Evolutionary conservation across 2,329 filamentous ascomycete genomes (phyloP), one percentile per base, ranked within the genome.

Genomic region (Epichloe baconii): DNA sequence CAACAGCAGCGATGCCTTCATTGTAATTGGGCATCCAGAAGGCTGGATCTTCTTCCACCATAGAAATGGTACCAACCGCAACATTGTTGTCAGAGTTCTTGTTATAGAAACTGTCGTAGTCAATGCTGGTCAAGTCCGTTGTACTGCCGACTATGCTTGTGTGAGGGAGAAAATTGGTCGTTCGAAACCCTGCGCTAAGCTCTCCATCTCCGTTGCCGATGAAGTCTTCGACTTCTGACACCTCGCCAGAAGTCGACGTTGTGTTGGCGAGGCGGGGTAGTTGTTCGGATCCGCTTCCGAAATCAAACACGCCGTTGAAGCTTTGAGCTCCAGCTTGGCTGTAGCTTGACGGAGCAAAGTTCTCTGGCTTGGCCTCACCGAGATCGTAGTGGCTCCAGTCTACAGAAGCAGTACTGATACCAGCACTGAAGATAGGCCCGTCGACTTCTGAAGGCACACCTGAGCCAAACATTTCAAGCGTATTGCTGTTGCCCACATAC

Each of bases 201-300:
- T 73, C 70, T 54, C 76, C 75, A 36, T 68, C 68, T 55, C 72
- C 68, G 55, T 72, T 68, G 48, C 67, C 68, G 48, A 74, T 65
- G 53, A 76, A 74, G 56, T 84, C 81, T 54, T 84, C 82, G 5
- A 79, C 79, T 61, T 84, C 80, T 10, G 80, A 84, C 8, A 83
- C 80, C 54, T 85, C 80, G 37, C 81, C 81, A 12, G 81, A 85
- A 8, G 79, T 83, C 10, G 79, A 80, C 1, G 76, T 78, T 48
- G 72, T 72, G 60, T 77, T 71, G 54, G 78, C 76, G 59, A 83
- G 63, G 47, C 75, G 69, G 47, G 74, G 72, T 31, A 75, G 71
- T 55, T 75, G 76, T 59, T 79, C 77, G n/a, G 72, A 75, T 55
- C 71, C 75, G 57, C 66, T 71, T 55, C 64, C 66, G 49, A 74